Evolutionary conservation across 225 moss, liverwort and hornwort genomes (phyloP).

Genomic region (Marchantia paleacea): DNA sequence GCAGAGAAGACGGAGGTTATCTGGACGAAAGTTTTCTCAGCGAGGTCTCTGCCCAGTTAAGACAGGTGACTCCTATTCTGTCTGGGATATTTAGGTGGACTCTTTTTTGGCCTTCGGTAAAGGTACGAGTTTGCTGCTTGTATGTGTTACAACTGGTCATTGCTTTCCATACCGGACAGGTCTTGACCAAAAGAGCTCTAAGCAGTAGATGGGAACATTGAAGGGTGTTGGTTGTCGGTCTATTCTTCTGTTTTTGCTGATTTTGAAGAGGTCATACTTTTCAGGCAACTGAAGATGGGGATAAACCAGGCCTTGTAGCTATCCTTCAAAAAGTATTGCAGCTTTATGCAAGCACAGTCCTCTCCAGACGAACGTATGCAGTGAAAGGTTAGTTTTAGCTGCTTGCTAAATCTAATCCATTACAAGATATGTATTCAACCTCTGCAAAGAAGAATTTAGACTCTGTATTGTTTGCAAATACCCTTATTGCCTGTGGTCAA

Average conservation of each 20-base stretch:
- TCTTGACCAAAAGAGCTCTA: background rate
- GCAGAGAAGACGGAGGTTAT: conserved; percentile 58
- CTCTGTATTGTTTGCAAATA: background rate
- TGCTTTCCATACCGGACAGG: too few species aligned
- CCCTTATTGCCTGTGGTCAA: background rate
- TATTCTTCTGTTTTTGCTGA: background rate
- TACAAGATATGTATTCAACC: background rate
- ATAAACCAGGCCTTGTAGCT: conserved; percentile 92
- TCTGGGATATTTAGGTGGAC: background rate
- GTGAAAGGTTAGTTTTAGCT: conserved; percentile 49
- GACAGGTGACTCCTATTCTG: conserved; percentile 53
- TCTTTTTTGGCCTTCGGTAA: too few species aligned
- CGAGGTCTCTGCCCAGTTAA: conserved; percentile 88
- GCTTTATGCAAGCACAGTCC: conserved; percentile 70
- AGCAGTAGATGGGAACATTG: background rate
- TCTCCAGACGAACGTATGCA: conserved; percentile 78
- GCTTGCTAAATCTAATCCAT: too few species aligned
- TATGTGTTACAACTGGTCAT: too few species aligned
- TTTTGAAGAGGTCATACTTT: background rate
- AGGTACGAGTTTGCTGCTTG: too few species aligned
- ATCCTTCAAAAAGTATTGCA: conserved; percentile 96
- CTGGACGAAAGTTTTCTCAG: conserved; percentile 86
- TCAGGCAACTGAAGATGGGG: conserved; percentile 86
- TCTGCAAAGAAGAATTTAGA: background rate
- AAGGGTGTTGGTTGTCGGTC: background rate